Evolutionary conservation across 495 filamentous ascomycete genomes (phyloP), one percentile per base, ranked within the genome.

Genomic region (Talaromyces liani): DNA sequence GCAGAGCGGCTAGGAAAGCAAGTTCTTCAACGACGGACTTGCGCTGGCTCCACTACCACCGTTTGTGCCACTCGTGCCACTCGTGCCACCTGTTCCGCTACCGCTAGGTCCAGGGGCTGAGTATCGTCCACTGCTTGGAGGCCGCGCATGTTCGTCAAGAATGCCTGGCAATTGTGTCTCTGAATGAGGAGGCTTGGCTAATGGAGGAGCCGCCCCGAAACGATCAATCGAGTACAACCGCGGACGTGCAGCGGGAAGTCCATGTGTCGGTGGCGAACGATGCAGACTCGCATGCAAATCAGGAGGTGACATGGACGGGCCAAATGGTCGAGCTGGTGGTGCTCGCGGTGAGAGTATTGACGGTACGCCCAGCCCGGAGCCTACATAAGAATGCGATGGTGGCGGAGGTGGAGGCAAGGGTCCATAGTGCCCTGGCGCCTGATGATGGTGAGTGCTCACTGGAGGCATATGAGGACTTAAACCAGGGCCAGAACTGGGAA

Each of bases 1-100:
- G 7, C 36, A 61, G 10, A 12, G 27, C 7, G 18, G 33, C 39
- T 62, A 91, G 33, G 85, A 89, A 36, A 92, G 80, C 60, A 93
- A 72, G 68, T 93, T 91, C 66, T 87, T 84, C 63, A 93, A 70
- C 27, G 88, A 91, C 14, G 89, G 88, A 65, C 86, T 91, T 36
- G 88, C 87, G 63, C 90, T 93, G 5, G 90, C 89, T 3, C 84
- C 85, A 29, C 56, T 58, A 9, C 56, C 5, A 16, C 56, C 56
- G 29, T 58, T 58, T 14, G 56, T 58, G 63, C 67, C 53, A n/a
- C 53, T 56, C 53, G 56, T 58, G 63, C 67, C 53, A n/a, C 53
- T 56, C 53, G 76, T 73, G 53, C 76, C 74, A 18, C 72, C 70
- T 4, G 72, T 64, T 45, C 62, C 24, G 14, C 51, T 71, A 14